A percentile compares a stretch with the other conserved stretches of the same genome.
phyloP scores from a whole-genome alignment of 2,329 filamentous ascomycete genomes.

The Aspergillus quadricinctus region DNA sequence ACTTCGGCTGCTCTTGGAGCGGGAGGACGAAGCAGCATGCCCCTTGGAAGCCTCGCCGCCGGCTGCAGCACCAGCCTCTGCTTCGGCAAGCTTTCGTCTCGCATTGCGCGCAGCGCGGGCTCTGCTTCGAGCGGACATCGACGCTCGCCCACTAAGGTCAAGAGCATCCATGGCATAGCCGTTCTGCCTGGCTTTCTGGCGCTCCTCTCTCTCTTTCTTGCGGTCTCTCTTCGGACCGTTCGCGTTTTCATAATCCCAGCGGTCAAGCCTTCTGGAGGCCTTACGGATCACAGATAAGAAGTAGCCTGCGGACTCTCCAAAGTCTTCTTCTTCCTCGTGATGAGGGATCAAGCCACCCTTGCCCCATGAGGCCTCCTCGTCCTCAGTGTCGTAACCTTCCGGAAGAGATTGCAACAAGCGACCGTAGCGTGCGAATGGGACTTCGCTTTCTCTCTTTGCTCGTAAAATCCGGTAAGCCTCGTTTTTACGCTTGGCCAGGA shows the following conservation, averaged over 20 bases:
- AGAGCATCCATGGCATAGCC: slow-evolving; percentile 15
- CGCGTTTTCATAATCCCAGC: slow-evolving; percentile 43
- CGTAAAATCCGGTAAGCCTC: slow-evolving; percentile 37
- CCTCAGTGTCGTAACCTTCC: slow-evolving; percentile 45
- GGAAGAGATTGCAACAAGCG: slow-evolving; percentile 41
- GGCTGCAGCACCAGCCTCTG: slow-evolving; percentile 16
- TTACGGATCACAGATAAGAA: slow-evolving; percentile 42
- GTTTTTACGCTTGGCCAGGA: slow-evolving; percentile 40
- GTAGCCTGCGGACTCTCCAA: slow-evolving; percentile 44
- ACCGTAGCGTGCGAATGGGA: slow-evolving; percentile 38
- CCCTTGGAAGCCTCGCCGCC: slow-evolving; percentile 13
- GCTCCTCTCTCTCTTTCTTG: slow-evolving; percentile 35
- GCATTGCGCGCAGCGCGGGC: slow-evolving; percentile 22
- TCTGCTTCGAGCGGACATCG: slow-evolving; percentile 18
- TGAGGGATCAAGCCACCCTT: slow-evolving; percentile 41
- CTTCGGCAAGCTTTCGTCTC: slow-evolving; percentile 26
- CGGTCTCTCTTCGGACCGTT: slow-evolving; percentile 36
- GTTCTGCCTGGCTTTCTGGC: slow-evolving; percentile 29
- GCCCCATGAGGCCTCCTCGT: slow-evolving; percentile 40
- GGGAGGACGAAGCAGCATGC: slow-evolving; percentile 16
- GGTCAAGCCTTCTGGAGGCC: slow-evolving; percentile 39
- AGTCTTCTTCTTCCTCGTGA: slow-evolving; percentile 43
- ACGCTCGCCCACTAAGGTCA: slow-evolving; percentile 14
- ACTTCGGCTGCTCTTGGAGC: slow-evolving; percentile 23
- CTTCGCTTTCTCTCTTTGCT: slow-evolving; percentile 35